Evolutionary conservation across 1,284 basidiomycete species (phyloP).

Genomic region (Heliocybe sulcata): DNA sequence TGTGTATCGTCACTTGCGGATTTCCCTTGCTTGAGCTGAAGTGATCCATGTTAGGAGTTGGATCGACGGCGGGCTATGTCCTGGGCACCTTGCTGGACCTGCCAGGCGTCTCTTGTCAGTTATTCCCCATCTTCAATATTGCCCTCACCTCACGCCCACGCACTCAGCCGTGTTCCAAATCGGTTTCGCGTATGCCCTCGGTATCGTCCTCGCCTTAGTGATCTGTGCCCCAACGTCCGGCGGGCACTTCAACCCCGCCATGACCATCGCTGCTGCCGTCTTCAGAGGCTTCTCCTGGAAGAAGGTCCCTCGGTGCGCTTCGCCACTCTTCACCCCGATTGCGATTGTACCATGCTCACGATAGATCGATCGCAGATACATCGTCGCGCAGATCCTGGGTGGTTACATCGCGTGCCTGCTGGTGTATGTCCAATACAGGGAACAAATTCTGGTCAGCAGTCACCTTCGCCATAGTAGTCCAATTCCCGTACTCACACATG

Average conservation of each 20-base stretch:
- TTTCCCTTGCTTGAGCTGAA: neutral
- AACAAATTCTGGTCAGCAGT: slow-evolving; percentile 32
- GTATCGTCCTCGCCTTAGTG: slow-evolving; percentile 52
- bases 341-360: slow-evolving; percentile 5
- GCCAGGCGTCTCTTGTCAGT: slow-evolving; percentile 43
- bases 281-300: slow-evolving; percentile 47
- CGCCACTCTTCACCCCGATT: neutral
- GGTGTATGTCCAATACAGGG: slow-evolving; percentile 56
- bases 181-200: slow-evolving; percentile 56
- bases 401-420: slow-evolving; percentile 53
- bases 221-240: slow-evolving; percentile 49
- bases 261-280: slow-evolving; percentile 47
- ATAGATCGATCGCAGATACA: slow-evolving; percentile 36
- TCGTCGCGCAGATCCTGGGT: slow-evolving; percentile 55
- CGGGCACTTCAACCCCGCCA: slow-evolving; percentile 57
- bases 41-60: slow-evolving; percentile 36
- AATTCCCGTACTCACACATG: neutral
- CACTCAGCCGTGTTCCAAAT: slow-evolving; percentile 48
- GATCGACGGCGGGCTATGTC: slow-evolving; percentile 47
- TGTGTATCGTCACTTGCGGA: slow-evolving; percentile 34
- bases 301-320: slow-evolving; percentile 42
- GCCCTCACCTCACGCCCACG: neutral
- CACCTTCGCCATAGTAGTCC: slow-evolving; percentile 5
- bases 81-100: slow-evolving; percentile 40
- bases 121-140: neutral